Base-by-base conservation (phyloP, 345 rosid genomes). In the Psidium friedrichsthalianum region DNA sequence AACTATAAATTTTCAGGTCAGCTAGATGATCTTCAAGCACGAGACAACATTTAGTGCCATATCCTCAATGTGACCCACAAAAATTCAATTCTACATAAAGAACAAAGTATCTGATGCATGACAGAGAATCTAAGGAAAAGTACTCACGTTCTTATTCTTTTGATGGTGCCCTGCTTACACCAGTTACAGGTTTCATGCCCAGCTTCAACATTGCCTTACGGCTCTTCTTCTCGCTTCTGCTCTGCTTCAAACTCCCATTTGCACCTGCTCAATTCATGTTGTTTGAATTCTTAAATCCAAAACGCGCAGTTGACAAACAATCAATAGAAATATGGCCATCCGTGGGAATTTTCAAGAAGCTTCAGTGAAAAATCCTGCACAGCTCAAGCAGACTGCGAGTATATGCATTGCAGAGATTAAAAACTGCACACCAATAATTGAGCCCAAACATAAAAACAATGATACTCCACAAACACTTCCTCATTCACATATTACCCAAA, bases 151-250 rank as follows among this genome's bases (percentile, higher is more conserved):
- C 89, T 95, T 95, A 47, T 93, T 90, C 98, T 94, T 89, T 95
- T 95, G 85, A 95, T 94, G 80, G 98, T 94, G 56, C 95, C 88
- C 98, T 83, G 91, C 94, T 93, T 86, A 95, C 94, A 85, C 96
- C 94, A 3, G 93, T 89, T 81, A 95, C 92, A 51, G 97, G 96
- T 87, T 94, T 95, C 98, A 94, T 95, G 25, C 98, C 98, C 5
- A 95, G 92, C 91, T 95, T 94, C 90, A 94, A 82, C 96, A 94
- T 92, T 5, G 98, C 98, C 89, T 95, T 95, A n/a, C 98, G 90
- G 85, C 95, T 94, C 89, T 94, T 95, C 94, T 95, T 95, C 88
- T 95, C 98, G 49, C 98, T 95, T 90, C 98, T 89, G 91, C 96
- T 95, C 86, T 94, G 98, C 92, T 95, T 95, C 5, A 94, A 93